A percentile compares a stretch with the other conserved stretches of the same genome.
Conservation (phyloP, 768 basidiomycete genomes). For the Hortiboletus flavorubellus region DNA sequence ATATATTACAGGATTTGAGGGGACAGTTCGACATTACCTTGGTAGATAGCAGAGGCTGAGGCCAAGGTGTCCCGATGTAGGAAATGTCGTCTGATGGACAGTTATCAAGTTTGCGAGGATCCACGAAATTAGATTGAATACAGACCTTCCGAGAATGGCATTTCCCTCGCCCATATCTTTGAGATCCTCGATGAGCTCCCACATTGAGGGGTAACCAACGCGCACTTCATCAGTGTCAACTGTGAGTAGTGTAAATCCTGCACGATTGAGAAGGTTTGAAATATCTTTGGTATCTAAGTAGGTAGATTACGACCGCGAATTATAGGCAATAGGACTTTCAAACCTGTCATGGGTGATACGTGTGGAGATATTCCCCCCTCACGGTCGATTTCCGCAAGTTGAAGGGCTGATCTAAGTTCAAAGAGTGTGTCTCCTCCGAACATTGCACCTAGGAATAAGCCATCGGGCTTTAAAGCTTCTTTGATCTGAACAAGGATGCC, state of each 20-base stretch:
- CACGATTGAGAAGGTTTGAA: constrained; percentile 87
- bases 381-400: constrained; percentile 89
- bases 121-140: background rate
- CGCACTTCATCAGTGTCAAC: constrained; percentile 94
- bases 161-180: constrained; percentile 96
- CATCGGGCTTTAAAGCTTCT: constrained; percentile 83
- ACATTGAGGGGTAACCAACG: constrained; percentile 91
- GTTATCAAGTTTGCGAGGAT: background rate
- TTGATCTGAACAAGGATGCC: constrained; percentile 85
- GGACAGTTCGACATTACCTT: constrained; percentile 48
- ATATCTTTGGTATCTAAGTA: constrained; percentile 82
- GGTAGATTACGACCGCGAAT: constrained; percentile 3
- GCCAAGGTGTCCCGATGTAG: constrained; percentile 83
- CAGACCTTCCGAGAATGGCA: constrained; percentile 79
- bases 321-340: constrained; percentile 14
- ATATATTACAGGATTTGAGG: background rate
- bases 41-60: constrained; percentile 92
- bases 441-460: constrained; percentile 91
- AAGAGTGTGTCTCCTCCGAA: constrained; percentile 96
- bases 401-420: constrained; percentile 91
- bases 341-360: constrained; percentile 96
- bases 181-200: constrained; percentile 93
- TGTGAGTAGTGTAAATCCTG: constrained; percentile 91
- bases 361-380: constrained; percentile 97
- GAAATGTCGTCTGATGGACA: constrained; percentile 50